Conservation (phyloP, 176 grass and related monocot species). For the Avena eriantha region DNA sequence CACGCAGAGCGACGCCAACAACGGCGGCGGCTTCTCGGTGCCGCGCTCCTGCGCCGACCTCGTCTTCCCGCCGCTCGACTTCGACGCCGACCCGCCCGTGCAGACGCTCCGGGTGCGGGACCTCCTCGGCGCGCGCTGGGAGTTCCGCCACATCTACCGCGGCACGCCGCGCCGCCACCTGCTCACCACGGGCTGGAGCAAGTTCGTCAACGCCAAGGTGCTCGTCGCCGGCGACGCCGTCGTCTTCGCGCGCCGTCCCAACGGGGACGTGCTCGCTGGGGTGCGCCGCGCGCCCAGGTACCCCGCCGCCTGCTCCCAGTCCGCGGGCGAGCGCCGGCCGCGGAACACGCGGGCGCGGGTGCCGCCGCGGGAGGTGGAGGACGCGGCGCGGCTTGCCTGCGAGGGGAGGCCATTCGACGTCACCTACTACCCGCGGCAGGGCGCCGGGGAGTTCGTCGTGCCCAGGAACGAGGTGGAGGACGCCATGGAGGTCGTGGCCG, state of each 20-base stretch:
- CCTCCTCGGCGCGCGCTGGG: constrained; percentile 27
- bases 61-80: constrained; percentile 68
- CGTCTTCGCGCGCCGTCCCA: constrained; percentile 59
- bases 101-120: constrained; percentile 59
- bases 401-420: constrained; percentile 54
- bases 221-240: constrained; percentile 63
- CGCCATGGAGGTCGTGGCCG: background rate
- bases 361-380: constrained; percentile 47
- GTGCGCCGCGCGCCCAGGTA: constrained; percentile 44
- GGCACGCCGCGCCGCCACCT: constrained; percentile 82
- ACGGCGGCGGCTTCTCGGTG: constrained; percentile 83
- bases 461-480: constrained; percentile 54
- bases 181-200: constrained; percentile 83
- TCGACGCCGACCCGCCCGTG: constrained; percentile 53
- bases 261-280: constrained; percentile 45
- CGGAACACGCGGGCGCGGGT: constrained; percentile 53
- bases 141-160: constrained; percentile 83
- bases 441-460: constrained; percentile 69
- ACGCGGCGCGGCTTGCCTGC: constrained; percentile 49
- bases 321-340: background rate
- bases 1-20: constrained; percentile 88
- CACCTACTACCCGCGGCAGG: constrained; percentile 56
- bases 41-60: constrained; percentile 70
- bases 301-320: background rate
- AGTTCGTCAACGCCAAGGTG: constrained; percentile 80